Percentiles rank a stretch among this genome's conserved stretches.
Evolutionary conservation across 106 monocot genomes (phyloP).

Genomic region (Narthecium ossifragum): DNA sequence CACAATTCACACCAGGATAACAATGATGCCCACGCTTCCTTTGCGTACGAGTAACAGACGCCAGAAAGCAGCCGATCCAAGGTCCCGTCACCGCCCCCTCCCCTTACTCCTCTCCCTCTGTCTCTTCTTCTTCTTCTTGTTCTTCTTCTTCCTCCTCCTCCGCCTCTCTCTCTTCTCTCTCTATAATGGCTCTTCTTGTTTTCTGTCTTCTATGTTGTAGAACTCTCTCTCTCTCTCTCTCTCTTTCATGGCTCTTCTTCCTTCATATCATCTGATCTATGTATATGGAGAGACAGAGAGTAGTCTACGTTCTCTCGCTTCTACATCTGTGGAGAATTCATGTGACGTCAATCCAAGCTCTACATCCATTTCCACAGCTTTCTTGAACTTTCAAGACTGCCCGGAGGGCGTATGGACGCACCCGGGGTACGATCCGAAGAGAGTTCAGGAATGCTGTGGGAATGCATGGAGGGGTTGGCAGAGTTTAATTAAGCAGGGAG

Average conservation of each 20-base stretch:
- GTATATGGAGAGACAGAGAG: background rate
- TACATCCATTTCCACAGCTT: conserved; percentile 17
- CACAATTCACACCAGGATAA: background rate
- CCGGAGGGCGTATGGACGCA: background rate
- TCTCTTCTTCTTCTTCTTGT: background rate
- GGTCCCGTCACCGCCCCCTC: no score
- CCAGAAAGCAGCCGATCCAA: background rate
- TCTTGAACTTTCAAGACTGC: conserved; percentile 6
- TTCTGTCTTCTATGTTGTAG: background rate
- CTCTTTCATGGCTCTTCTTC: no score
- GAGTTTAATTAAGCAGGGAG: no score
- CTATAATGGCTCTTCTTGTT: no score
- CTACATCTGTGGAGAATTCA: no score
- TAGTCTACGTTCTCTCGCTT: no score
- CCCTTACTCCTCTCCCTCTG: background rate
- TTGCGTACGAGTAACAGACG: background rate
- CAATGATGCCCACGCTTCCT: background rate
- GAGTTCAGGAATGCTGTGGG: conserved; percentile 19
- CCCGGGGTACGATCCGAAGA: no score
- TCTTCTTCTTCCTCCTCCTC: background rate
- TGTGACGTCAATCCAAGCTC: no score
- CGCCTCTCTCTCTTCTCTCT: background rate
- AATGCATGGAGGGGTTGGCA: conserved; percentile 7
- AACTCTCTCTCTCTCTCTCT: background rate
- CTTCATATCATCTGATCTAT: background rate